These are phyloP conservation scores for Fusarium annulatum DNA, from an alignment of 2,329 filamentous ascomycete species.

Conservation along the genomic window DNA sequence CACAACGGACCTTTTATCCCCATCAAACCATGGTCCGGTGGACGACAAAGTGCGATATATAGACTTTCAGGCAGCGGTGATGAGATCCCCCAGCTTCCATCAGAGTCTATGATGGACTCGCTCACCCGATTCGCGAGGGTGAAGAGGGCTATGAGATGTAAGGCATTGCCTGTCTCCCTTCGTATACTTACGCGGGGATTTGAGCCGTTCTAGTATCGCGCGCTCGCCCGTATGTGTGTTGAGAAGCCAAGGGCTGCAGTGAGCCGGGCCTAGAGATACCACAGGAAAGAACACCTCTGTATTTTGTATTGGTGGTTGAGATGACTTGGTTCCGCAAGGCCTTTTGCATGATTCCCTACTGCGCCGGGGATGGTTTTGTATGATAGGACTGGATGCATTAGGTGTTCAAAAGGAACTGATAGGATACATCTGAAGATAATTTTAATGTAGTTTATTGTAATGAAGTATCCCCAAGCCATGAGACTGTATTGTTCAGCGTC, in stretches of 20 bases:
- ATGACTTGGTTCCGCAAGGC: constrained; percentile 74
- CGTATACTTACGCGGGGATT: background rate
- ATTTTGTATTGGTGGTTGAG: constrained; percentile 72
- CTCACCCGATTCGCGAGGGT: constrained; percentile 3
- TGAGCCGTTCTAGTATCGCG: background rate
- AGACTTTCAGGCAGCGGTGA: background rate
- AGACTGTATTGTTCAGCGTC: too few relatives aligned
- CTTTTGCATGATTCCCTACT: background rate
- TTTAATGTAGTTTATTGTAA: background rate
- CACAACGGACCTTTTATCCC: background rate
- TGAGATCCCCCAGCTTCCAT: background rate
- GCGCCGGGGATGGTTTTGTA: background rate
- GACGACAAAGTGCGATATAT: constrained; percentile 18
- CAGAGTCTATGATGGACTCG: constrained; percentile 10
- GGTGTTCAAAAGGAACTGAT: background rate
- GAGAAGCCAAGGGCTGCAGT: background rate
- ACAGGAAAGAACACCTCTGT: constrained; percentile 62
- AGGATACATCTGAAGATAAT: background rate
- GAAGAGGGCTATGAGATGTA: constrained; percentile 4
- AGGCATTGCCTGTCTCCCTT: constrained; percentile 23
- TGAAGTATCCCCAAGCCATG: too few relatives aligned
- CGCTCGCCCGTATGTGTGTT: background rate
- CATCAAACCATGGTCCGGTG: constrained; percentile 31
- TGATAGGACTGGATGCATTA: background rate
- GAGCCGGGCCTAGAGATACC: constrained; percentile 7